Base-by-base conservation (phyloP, 495 filamentous ascomycete species). In the Hypoxylon fragiforme region DNA sequence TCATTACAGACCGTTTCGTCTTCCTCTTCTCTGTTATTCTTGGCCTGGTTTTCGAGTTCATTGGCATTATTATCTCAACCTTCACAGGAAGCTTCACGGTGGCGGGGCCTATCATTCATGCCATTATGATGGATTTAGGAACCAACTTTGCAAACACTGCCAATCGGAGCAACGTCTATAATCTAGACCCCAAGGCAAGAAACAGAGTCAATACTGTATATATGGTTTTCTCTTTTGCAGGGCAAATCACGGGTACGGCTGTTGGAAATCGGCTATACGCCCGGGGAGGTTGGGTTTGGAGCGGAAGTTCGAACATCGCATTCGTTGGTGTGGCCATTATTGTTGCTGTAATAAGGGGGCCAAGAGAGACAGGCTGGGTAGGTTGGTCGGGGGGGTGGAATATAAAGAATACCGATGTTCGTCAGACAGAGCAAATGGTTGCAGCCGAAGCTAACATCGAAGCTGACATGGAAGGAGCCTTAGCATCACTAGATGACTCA, bases 191-290 rank as follows among this genome's bases (percentile, higher is more conserved):
- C 1, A 84, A 84, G 54, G 85, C 83, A 2, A 69, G 87, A 16
- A 94, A 91, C 66, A 65, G 90, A 0, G 77, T 92, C 16, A 95
- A 95, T 62, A 94, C 90, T 1, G 85, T 83, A 2, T 95, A 88
- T 61, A 92, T 92, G 89, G 76, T 92, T 2, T 74, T 76, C 8
- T 78, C 78, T 0, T 94, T 92, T 64, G 80, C 78, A 36, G 89
- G 89, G 0, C 89, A 94, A 72, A 67, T 95, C 15, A 82, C 82
- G 51, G 90, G 90, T 0, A 92, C 89, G 1, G 75, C 84, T 3
- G 85, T 82, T 6, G 89, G 89, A 0, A 90, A 88, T 60, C 69
- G 77, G 21, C 63, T 91, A 3, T 92, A 88, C 68, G 84, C 86
- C 7, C 53, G 75, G 15, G 79, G 79, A 0, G 90, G 89, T 0